Evolutionary conservation across 2,329 filamentous ascomycete genomes (phyloP).

Genomic region (Scytalidium lignicola): DNA sequence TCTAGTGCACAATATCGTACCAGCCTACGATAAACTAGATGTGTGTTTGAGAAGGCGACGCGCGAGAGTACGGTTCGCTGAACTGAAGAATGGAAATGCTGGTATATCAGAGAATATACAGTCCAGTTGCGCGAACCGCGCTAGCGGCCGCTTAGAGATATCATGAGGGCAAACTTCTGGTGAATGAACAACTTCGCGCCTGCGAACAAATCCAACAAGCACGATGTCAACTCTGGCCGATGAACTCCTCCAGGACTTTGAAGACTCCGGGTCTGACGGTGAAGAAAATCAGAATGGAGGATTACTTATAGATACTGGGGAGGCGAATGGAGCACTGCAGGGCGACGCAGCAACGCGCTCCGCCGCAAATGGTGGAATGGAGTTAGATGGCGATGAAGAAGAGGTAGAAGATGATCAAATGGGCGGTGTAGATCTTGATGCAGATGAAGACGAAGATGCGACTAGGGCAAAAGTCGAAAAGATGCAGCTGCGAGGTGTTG

Average conservation of each 20-base stretch:
- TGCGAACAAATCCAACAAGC: not conserved
- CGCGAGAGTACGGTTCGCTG: not conserved
- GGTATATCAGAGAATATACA: not conserved
- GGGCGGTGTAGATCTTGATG: constrained; percentile 43
- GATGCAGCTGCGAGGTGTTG: constrained; percentile 68
- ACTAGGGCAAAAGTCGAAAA: constrained; percentile 76
- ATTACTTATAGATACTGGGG: constrained; percentile 36
- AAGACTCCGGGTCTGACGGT: constrained; percentile 75
- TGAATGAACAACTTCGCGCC: constrained; percentile 2
- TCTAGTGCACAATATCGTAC: too few species aligned
- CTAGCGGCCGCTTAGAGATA: constrained; percentile 13
- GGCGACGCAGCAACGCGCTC: constrained; percentile 19
- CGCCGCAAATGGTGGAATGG: constrained; percentile 42
- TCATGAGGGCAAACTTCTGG: constrained; percentile 6
- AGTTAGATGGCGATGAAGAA: constrained; percentile 57
- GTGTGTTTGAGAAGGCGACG: not conserved
- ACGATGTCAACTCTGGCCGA: constrained; percentile 86
- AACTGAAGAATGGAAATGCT: too few species aligned
- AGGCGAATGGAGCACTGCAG: constrained; percentile 32
- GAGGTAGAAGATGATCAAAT: constrained; percentile 56
- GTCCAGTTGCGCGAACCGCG: not conserved
- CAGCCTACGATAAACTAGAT: too few species aligned
- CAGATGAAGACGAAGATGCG: constrained; percentile 60
- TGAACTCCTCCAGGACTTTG: constrained; percentile 87
- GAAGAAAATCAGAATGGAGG: constrained; percentile 53